A percentile compares a stretch with the other conserved stretches of the same genome.
phyloP scores from a whole-genome alignment of 192 early-diverging fungal species.

The Dispira parvispora region DNA sequence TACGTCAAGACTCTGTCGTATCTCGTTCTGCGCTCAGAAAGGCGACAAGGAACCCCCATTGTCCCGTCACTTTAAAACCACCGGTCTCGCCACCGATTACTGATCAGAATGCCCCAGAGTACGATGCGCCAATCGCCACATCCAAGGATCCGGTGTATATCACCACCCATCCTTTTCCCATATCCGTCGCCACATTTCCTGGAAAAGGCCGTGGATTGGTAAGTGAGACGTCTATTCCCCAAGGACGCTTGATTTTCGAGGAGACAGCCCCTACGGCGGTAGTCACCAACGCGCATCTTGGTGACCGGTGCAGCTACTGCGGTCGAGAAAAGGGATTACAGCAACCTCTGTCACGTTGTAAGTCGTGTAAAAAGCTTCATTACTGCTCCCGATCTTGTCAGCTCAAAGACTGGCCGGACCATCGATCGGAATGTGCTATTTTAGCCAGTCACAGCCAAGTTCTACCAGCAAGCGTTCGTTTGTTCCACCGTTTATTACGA shows the following conservation, averaged over 20 bases:
- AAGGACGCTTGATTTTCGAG: background rate
- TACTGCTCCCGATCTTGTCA: background rate
- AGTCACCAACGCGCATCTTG: background rate
- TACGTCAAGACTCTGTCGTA: background rate
- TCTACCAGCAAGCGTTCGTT: background rate
- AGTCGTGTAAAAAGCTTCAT: background rate
- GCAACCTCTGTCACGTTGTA: background rate
- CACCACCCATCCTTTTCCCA: background rate
- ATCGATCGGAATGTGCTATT: background rate
- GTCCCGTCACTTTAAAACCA: background rate
- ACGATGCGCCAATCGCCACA: background rate
- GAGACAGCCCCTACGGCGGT: background rate
- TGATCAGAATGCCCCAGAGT: background rate
- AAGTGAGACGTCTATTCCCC: background rate
- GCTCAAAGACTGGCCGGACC: background rate
- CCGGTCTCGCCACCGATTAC: background rate
- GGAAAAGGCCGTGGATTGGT: conserved; percentile 1
- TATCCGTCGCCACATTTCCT: background rate
- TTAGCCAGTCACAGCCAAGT: background rate
- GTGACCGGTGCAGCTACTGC: conserved; percentile 3
- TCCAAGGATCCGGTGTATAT: background rate
- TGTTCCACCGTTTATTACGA: background rate
- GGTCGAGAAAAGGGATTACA: background rate
- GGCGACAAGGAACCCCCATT: background rate
- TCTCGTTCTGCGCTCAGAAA: background rate